Conservation (phyloP, 2,329 filamentous ascomycete species). For the Shiraia sp. region DNA sequence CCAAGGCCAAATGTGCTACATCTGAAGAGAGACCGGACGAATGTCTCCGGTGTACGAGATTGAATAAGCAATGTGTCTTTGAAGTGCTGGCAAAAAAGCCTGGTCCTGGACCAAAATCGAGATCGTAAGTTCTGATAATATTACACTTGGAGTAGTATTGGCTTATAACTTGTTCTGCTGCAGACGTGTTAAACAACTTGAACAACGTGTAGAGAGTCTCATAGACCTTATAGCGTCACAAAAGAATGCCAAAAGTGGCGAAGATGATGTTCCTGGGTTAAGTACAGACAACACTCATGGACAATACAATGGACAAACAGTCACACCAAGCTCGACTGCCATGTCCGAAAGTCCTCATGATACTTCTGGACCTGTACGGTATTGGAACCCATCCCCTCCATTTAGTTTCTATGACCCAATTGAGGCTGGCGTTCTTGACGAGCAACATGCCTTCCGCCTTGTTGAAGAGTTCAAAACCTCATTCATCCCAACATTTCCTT, state of each 20-base stretch:
- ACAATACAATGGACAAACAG: neutral
- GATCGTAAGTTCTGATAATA: slow-evolving; percentile 25
- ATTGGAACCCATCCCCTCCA: neutral
- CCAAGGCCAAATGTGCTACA: slow-evolving; percentile 29
- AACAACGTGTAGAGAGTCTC: slow-evolving; percentile 29
- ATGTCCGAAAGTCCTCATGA: neutral
- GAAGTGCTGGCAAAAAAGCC: slow-evolving; percentile 16
- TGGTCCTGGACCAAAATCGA: slow-evolving; percentile 16
- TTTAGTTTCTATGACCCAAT: slow-evolving; percentile 21
- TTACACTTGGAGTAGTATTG: neutral
- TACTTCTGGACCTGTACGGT: neutral
- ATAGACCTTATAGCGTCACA: slow-evolving; percentile 19
- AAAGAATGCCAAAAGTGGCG: slow-evolving; percentile 2
- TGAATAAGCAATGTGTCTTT: slow-evolving; percentile 25
- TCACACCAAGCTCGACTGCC: slow-evolving; percentile 2
- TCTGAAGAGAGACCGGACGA: slow-evolving; percentile 13
- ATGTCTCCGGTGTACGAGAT: slow-evolving; percentile 25
- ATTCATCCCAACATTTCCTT: slow-evolving; percentile 25
- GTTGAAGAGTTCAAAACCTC: slow-evolving; percentile 18
- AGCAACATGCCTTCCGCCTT: slow-evolving; percentile 12
- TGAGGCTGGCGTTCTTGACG: slow-evolving; percentile 17
- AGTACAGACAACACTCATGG: neutral
- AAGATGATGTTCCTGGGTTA: neutral
- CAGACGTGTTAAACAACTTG: slow-evolving; percentile 27
- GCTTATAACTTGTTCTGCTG: neutral